These are phyloP conservation scores for Rubia balearica DNA, from an alignment of 305 asterid genomes.

Conservation along the genomic window DNA sequence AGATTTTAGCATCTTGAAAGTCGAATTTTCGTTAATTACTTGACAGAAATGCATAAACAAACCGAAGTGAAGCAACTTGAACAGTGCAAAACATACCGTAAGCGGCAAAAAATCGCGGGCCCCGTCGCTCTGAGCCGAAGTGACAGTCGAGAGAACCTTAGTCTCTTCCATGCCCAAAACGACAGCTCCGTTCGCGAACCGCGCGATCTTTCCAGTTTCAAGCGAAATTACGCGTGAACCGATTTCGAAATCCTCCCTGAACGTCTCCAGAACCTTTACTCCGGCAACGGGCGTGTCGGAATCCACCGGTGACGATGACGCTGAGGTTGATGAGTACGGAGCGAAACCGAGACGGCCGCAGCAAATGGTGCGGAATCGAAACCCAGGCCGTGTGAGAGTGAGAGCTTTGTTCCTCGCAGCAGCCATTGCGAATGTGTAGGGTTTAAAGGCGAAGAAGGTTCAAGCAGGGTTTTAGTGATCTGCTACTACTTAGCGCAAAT, in stretches of 20 bases:
- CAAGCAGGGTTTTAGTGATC: conserved; percentile 2
- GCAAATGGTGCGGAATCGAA: conserved; percentile 52
- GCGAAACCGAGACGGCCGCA: conserved; percentile 54
- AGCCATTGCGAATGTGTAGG: conserved; percentile 37
- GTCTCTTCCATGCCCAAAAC: conserved; percentile 84
- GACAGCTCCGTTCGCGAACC: conserved; percentile 86
- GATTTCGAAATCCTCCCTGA: conserved; percentile 74
- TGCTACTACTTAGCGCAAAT: too few species aligned
- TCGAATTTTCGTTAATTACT: background rate
- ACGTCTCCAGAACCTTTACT: conserved; percentile 63
- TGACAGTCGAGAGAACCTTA: conserved; percentile 74
- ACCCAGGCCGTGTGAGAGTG: conserved; percentile 50
- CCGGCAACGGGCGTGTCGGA: conserved; percentile 36
- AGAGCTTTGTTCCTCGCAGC: conserved; percentile 47
- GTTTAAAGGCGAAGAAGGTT: conserved; percentile 17
- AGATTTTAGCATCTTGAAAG: background rate
- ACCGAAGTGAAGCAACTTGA: background rate
- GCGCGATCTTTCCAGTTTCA: conserved; percentile 84
- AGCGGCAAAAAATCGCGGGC: conserved; percentile 83
- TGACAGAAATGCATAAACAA: background rate
- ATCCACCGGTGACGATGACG: conserved; percentile 32
- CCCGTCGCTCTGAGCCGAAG: conserved; percentile 76
- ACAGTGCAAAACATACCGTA: conserved; percentile 44
- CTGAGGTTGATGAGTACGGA: conserved; percentile 17
- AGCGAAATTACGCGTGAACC: conserved; percentile 52